Evolutionary conservation across 352 stramenopile genomes (phyloP).

Genomic region (Pythium aphanidermatum): DNA sequence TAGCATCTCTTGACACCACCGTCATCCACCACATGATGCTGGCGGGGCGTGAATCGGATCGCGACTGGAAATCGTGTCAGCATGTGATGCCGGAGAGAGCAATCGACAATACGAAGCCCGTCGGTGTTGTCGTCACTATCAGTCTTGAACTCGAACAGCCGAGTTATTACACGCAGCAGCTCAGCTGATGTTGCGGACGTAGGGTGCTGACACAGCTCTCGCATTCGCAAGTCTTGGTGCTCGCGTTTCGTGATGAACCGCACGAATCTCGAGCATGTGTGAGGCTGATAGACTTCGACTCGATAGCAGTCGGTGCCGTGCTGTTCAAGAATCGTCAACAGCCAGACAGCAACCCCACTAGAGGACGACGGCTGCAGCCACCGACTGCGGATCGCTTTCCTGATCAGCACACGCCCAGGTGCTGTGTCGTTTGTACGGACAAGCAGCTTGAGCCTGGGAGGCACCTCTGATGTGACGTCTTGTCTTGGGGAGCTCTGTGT

Average conservation of each 20-base stretch:
- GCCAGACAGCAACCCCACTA: constrained; percentile 12
- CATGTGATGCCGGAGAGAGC: constrained; percentile 18
- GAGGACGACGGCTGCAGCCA: constrained; percentile 3
- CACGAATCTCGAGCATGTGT: constrained; percentile 18
- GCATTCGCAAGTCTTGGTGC: constrained; percentile 23
- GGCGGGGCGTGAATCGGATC: constrained; percentile 28
- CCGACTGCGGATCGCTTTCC: constrained; percentile 27
- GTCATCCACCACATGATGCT: constrained; percentile 34
- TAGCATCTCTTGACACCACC: constrained; percentile 36
- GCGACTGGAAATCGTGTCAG: constrained; percentile 32
- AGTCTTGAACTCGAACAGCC: constrained; percentile 23
- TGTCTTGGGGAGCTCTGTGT: background rate
- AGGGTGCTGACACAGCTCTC: constrained; percentile 11
- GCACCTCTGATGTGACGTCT: background rate
- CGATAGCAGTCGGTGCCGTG: constrained; percentile 17
- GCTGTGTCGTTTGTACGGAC: constrained; percentile 20
- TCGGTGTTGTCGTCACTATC: constrained; percentile 8
- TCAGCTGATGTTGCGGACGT: background rate
- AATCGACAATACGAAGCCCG: background rate
- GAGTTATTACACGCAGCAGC: constrained; percentile 9
- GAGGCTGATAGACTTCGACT: constrained; percentile 37
- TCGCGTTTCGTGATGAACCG: constrained; percentile 16
- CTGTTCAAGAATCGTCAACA: constrained; percentile 26
- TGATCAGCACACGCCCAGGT: constrained; percentile 26
- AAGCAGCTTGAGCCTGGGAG: constrained; percentile 9